Conservation (phyloP, 345 rosid species). For the Hevea brasiliensis region DNA sequence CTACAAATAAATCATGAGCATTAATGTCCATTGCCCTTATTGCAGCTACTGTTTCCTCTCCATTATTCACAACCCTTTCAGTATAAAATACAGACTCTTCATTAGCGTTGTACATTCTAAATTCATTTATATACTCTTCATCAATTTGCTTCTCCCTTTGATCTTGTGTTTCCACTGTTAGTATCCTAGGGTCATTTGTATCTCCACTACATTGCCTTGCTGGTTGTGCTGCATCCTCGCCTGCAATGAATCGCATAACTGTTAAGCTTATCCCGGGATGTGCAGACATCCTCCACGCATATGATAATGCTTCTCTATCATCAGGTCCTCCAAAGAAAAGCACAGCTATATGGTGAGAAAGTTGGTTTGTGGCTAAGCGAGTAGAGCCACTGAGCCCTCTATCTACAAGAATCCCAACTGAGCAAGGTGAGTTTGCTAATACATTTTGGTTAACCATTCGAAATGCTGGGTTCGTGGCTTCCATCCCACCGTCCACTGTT, state of each 20-base stretch:
- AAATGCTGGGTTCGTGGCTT: constrained; percentile 80
- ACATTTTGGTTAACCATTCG: constrained; percentile 79
- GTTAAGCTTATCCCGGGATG: constrained; percentile 63
- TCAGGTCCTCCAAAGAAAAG: constrained; percentile 86
- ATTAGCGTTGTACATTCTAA: constrained; percentile 42
- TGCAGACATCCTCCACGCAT: constrained; percentile 79
- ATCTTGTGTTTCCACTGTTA: constrained; percentile 32
- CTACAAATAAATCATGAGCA: constrained; percentile 72
- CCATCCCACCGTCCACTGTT: constrained; percentile 96
- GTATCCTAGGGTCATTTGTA: constrained; percentile 16
- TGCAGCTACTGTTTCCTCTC: constrained; percentile 79
- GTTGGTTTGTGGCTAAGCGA: constrained; percentile 48
- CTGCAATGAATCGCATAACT: constrained; percentile 55
- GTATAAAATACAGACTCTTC: constrained; percentile 46
- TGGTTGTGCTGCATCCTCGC: constrained; percentile 37
- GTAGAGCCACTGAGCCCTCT: constrained; percentile 70
- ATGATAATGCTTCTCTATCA: constrained; percentile 79
- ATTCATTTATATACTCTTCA: constrained; percentile 52
- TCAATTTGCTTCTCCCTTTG: constrained; percentile 51
- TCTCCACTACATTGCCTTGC: not conserved
- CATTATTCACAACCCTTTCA: constrained; percentile 66
- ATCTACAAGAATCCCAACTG: constrained; percentile 84
- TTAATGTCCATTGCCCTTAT: constrained; percentile 62
- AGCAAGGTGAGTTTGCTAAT: constrained; percentile 72
- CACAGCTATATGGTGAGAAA: constrained; percentile 65